These are phyloP conservation scores for Calonectria pseudoreteaudii DNA, from an alignment of 2,329 filamentous ascomycete genomes.

Conservation along the genomic window DNA sequence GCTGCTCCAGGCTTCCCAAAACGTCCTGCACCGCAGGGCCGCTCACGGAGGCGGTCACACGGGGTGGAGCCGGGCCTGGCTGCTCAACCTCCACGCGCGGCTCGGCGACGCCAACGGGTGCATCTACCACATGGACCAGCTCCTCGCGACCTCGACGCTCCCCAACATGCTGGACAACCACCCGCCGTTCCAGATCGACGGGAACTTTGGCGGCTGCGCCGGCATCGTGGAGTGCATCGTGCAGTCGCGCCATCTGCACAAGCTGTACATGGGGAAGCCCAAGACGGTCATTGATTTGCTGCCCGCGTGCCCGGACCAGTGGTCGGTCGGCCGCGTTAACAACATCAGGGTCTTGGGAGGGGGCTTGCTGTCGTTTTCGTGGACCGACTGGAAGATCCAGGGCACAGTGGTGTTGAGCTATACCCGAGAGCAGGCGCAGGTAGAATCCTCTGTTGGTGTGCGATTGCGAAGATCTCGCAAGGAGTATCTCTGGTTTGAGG, in stretches of 20 bases:
- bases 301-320: constrained; percentile 31
- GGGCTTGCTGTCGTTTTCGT: constrained; percentile 31
- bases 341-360: constrained; percentile 15
- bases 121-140: constrained; percentile 28
- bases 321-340: constrained; percentile 19
- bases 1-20: constrained; percentile 43
- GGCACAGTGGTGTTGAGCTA: background rate
- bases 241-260: constrained; percentile 25
- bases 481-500: background rate
- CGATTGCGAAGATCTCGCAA: background rate
- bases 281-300: constrained; percentile 24
- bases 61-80: constrained; percentile 64
- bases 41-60: constrained; percentile 58
- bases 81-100: constrained; percentile 61
- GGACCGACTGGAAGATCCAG: constrained; percentile 16
- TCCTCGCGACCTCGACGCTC: constrained; percentile 30
- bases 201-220: constrained; percentile 43
- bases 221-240: constrained; percentile 38
- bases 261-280: constrained; percentile 14
- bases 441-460: background rate
- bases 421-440: background rate
- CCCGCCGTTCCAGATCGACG: constrained; percentile 46
- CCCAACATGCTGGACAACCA: constrained; percentile 37
- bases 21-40: constrained; percentile 44
- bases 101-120: constrained; percentile 42